Conservation (phyloP, 805 yeast genomes). For the Sugiyamaella smithiae region DNA sequence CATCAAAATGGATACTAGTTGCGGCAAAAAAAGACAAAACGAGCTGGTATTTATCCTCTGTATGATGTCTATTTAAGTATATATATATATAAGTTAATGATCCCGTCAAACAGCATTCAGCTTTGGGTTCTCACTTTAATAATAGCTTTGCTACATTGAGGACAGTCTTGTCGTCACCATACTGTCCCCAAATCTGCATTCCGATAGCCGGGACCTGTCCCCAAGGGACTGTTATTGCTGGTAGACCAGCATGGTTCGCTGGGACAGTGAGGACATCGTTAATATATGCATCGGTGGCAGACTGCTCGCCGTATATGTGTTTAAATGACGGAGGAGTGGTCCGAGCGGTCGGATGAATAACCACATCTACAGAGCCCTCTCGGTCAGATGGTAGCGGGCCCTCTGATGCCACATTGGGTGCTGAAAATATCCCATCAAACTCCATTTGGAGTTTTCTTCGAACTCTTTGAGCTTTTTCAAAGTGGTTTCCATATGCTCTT, state of each 20-base stretch:
- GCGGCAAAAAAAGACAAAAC: background rate
- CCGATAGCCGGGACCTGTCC: constrained; percentile 47
- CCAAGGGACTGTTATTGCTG: constrained; percentile 76
- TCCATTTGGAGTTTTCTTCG: constrained; percentile 61
- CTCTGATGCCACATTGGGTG: constrained; percentile 40
- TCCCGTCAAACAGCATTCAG: background rate
- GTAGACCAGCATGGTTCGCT: constrained; percentile 87
- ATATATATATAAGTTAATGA: constrained; percentile 7
- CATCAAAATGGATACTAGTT: background rate
- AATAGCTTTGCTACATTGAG: constrained; percentile 41
- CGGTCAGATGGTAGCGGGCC: constrained; percentile 16
- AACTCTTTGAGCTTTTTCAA: constrained; percentile 66
- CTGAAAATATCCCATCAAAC: constrained; percentile 60
- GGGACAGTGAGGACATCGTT: constrained; percentile 89
- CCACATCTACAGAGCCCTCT: constrained; percentile 54
- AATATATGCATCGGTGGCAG: constrained; percentile 59
- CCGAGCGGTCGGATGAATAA: constrained; percentile 71
- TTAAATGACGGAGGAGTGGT: constrained; percentile 52
- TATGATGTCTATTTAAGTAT: no score
- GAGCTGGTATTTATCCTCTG: background rate
- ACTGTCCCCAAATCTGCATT: constrained; percentile 81
- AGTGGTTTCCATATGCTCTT: constrained; percentile 69
- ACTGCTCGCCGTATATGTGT: constrained; percentile 39
- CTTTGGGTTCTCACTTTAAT: no score
- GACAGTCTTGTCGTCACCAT: constrained; percentile 70